Evolutionary conservation across 495 filamentous ascomycete genomes (phyloP), one percentile per base, ranked within the genome.

Genomic region (Pseudotulostoma volvatum): DNA sequence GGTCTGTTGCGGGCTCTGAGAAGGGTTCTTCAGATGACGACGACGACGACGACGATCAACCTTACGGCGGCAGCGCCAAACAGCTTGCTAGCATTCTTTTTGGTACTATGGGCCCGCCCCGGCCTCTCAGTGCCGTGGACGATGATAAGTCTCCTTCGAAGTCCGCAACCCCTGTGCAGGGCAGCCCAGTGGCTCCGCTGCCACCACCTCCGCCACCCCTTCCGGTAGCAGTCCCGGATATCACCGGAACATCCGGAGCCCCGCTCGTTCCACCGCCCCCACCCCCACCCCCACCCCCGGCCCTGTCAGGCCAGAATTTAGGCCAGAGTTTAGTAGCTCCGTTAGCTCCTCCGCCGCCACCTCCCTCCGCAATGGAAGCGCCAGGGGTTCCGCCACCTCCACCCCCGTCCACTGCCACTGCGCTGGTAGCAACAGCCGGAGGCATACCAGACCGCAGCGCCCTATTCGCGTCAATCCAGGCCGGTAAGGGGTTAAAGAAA

Each of bases 31-130:
- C 63, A 17, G 68, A 72, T 40, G 75, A 80, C 33, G 73, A 77
- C 13, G n/a, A n/a, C n/a, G 68, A 72, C 40, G 81, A 84, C 28
- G 77, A 82, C 38, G 78, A 81, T 17, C 76, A 76, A 9, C 75
- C 81, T 8, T 77, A 73, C 34, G 82, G 81, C 19, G 74, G 77
- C 39, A 85, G 77, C 44, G 88, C 90, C 33, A 88, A 87, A 44
- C 81, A 92, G 42, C 76, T 97, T 23, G 90, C 90, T 13, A 86
- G 81, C 25, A 90, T 86, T 43, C 72, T 97, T 20, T 96, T 97
- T 57, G 87, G 90, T 40, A 93, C 88, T 36, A 97, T 97, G 90
- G 90, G 71, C 7, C 90, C 90, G 31, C 90, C 90, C 15, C 76
- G 88, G 37, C 85, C 92, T 23, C 55, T 94, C 18, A 88, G 82